A percentile compares a stretch with the other conserved stretches of the same genome.
Evolutionary conservation across 495 filamentous ascomycete genomes (phyloP).

Genomic region (Bacidia gigantensis): DNA sequence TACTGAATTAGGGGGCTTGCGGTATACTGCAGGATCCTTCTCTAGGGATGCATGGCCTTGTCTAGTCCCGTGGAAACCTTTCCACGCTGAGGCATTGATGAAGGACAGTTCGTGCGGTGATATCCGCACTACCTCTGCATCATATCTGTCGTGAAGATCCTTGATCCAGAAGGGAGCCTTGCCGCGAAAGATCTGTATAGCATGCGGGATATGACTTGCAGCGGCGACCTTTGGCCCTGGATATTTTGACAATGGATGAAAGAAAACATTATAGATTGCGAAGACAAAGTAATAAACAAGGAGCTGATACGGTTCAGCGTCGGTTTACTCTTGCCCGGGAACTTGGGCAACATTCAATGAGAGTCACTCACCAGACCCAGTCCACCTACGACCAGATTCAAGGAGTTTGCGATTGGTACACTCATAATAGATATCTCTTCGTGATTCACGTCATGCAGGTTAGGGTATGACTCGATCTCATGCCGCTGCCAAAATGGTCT

Average conservation of each 20-base stretch:
- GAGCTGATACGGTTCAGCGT: no score
- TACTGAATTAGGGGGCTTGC: background rate
- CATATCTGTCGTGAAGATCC: slow-evolving; percentile 11
- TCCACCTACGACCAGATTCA: no score
- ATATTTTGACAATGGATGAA: slow-evolving; percentile 22
- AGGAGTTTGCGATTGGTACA: no score
- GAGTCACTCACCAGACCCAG: no score
- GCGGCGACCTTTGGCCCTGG: slow-evolving; percentile 23
- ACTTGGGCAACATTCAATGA: no score
- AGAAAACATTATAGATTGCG: slow-evolving; percentile 22
- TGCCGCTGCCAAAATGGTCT: no score
- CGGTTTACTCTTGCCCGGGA: no score
- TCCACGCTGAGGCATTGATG: slow-evolving; percentile 37
- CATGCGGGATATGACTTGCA: slow-evolving; percentile 23
- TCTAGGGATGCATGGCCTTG: slow-evolving; percentile 27
- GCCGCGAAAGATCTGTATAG: slow-evolving; percentile 9
- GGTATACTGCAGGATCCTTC: background rate
- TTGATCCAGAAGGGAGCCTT: slow-evolving; percentile 7
- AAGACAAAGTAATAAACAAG: background rate
- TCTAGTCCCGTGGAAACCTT: slow-evolving; percentile 42
- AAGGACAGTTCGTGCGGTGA: slow-evolving; percentile 43
- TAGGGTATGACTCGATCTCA: no score
- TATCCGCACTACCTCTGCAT: slow-evolving; percentile 36
- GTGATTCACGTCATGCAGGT: no score
- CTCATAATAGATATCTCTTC: no score